Conservation (phyloP, 106 monocot genomes). For the Posidonia australis region DNA sequence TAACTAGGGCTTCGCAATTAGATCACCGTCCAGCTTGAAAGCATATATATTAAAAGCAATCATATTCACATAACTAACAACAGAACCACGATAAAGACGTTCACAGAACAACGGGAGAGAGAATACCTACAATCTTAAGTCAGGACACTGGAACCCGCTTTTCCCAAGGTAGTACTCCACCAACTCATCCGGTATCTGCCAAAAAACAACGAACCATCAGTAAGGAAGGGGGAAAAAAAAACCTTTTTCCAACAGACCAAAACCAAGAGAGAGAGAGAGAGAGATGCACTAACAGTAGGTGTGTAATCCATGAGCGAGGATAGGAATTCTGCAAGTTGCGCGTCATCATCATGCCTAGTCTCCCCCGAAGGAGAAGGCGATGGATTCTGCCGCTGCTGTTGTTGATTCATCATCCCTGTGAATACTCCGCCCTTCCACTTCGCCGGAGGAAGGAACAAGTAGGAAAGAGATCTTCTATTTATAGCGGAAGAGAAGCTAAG, state of each 20-base stretch:
- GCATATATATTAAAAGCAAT: not conserved
- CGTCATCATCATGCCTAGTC: conserved; percentile 69
- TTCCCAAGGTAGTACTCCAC: conserved; percentile 84
- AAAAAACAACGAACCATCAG: not conserved
- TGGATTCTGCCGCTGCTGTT: conserved; percentile 8
- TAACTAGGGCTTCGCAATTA: no score
- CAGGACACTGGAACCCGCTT: conserved; percentile 94
- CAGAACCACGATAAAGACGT: not conserved
- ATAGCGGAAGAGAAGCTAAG: no score
- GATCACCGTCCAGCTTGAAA: no score
- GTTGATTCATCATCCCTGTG: conserved; percentile 1
- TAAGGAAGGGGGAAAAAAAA: not conserved
- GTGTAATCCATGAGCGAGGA: conserved; percentile 95
- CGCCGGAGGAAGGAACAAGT: no score
- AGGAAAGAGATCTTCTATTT: no score
- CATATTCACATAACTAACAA: conserved; percentile 5
- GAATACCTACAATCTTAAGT: conserved; percentile 63
- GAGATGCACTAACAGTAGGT: conserved; percentile 42
- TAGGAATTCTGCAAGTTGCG: conserved; percentile 85
- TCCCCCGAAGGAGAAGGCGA: conserved; percentile 31
- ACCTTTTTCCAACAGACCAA: not conserved
- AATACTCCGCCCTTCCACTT: not conserved
- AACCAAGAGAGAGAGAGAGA: not conserved
- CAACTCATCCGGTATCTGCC: conserved; percentile 90
- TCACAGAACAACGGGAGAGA: not conserved